Evolutionary conservation across 225 moss, liverwort and hornwort species (phyloP), one percentile per base, ranked within the genome.

Genomic region (Pleurozium schreberi): DNA sequence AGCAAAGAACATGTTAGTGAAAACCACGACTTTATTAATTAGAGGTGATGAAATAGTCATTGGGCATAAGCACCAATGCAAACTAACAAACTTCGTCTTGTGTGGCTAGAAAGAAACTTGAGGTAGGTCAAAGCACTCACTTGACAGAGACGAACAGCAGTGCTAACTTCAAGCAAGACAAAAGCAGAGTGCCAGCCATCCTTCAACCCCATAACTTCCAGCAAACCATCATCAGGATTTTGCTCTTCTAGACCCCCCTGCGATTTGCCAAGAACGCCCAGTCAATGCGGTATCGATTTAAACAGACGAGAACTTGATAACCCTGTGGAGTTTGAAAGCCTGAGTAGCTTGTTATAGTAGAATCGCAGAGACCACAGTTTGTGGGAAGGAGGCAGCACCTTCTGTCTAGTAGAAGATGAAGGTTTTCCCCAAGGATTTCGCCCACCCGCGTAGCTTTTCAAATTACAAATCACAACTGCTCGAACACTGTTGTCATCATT

Each of bases 151-250:
- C 97, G 96, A 86, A 96, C 91, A 50, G 97, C 99, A 69, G 93
- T 94, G 83, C 93, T 86, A 75, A 95, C 92, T 89, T 93, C 95
- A 20, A 97, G 93, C 81, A 99, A 62, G 76, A 99, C 96, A 91
- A 96, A 92, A 65, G 97, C 95, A 45, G 96, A 93, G 89, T 99
- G 99, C 99, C 99, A 99, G 73, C 96, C 99, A 90, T 97, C 97
- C 88, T 94, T 95, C 89, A 99, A 90, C 61, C 96, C 97, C 89
- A 99, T 92, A 76, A 99, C 87, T 87, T 99, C 99, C 84, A 99
- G 90, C 74, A 99, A 83, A 84, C 99, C 97, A 88, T 99, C 99
- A 90, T 97, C 93, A 64, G 61, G 50, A 34, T 13, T 92, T 92
- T 97, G 95, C 87, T 94, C 95, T 82, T 89, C 89, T 14, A 91